phyloP scores from a whole-genome alignment of 2,329 filamentous ascomycete species.

The Paraphaeosphaeria sporulosa region DNA sequence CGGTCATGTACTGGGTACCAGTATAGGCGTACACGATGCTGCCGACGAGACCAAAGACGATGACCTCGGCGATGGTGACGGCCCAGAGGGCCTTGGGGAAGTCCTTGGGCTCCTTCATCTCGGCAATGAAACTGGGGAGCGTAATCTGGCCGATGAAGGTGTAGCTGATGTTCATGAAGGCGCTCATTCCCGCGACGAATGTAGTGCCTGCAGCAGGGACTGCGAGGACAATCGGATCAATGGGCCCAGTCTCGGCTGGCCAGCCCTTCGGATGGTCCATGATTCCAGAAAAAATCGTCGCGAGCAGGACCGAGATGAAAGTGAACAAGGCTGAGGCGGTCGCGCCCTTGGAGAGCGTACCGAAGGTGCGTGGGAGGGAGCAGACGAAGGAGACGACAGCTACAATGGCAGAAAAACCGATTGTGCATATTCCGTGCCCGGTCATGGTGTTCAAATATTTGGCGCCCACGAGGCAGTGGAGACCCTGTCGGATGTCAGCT shows the following conservation, averaged over 20 bases:
- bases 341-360: constrained; percentile 78
- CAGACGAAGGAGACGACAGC: constrained; percentile 78
- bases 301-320: constrained; percentile 85
- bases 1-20: constrained; percentile 86
- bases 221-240: constrained; percentile 71
- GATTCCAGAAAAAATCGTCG: constrained; percentile 80
- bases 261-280: constrained; percentile 77
- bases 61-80: constrained; percentile 85
- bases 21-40: constrained; percentile 85
- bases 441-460: constrained; percentile 93
- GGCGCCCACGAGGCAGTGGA: constrained; percentile 84
- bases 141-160: constrained; percentile 97
- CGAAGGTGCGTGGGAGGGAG: constrained; percentile 87
- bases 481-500: constrained; percentile 57
- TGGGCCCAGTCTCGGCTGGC: constrained; percentile 63
- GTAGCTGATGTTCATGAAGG: constrained; percentile 94
- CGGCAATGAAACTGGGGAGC: constrained; percentile 91
- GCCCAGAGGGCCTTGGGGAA: constrained; percentile 94
- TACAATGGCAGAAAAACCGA: constrained; percentile 78
- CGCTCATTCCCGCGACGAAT: constrained; percentile 83
- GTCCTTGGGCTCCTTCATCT: constrained; percentile 83
- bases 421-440: constrained; percentile 74
- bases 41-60: constrained; percentile 85
- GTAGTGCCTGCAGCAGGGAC: constrained; percentile 74
- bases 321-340: constrained; percentile 85